Evolutionary conservation across 345 rosid species (phyloP).

Genomic region (Rhizophora mangle): DNA sequence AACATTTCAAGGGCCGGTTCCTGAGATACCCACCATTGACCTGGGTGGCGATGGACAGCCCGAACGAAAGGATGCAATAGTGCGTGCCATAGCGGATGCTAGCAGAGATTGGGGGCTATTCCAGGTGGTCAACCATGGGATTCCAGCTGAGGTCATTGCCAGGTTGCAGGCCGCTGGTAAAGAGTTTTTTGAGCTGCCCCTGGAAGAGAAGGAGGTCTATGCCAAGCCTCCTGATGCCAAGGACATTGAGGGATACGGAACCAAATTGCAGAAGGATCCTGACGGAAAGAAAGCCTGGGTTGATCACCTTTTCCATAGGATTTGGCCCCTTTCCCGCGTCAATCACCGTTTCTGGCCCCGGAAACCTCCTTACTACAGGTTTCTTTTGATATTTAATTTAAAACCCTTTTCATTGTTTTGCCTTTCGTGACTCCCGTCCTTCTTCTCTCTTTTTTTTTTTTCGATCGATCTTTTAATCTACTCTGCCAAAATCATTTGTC

Average conservation of each 20-base stretch:
- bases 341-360: slow-evolving; percentile 72
- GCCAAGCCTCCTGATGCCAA: slow-evolving; percentile 44
- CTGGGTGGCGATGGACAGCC: slow-evolving; percentile 21
- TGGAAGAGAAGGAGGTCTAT: slow-evolving; percentile 53
- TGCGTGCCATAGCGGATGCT: slow-evolving; percentile 30
- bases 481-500: too few species aligned
- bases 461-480: too few species aligned
- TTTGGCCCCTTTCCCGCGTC: slow-evolving; percentile 68
- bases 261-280: slow-evolving; percentile 44
- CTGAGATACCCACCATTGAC: slow-evolving; percentile 50
- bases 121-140: slow-evolving; percentile 66
- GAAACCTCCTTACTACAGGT: slow-evolving; percentile 76
- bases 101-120: slow-evolving; percentile 59
- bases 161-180: slow-evolving; percentile 53
- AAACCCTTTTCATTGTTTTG: too few species aligned
- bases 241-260: slow-evolving; percentile 69
- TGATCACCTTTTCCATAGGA: slow-evolving; percentile 73
- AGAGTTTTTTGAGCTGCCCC: slow-evolving; percentile 65
- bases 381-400: neutral
- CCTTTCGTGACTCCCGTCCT: neutral
- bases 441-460: neutral
- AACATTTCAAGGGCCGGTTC: slow-evolving; percentile 48
- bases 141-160: slow-evolving; percentile 41
- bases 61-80: slow-evolving; percentile 23
- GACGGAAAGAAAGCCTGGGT: slow-evolving; percentile 69